Evolutionary conservation across 2,329 filamentous ascomycete genomes (phyloP), one percentile per base, ranked within the genome.

Genomic region (Calycina marina): DNA sequence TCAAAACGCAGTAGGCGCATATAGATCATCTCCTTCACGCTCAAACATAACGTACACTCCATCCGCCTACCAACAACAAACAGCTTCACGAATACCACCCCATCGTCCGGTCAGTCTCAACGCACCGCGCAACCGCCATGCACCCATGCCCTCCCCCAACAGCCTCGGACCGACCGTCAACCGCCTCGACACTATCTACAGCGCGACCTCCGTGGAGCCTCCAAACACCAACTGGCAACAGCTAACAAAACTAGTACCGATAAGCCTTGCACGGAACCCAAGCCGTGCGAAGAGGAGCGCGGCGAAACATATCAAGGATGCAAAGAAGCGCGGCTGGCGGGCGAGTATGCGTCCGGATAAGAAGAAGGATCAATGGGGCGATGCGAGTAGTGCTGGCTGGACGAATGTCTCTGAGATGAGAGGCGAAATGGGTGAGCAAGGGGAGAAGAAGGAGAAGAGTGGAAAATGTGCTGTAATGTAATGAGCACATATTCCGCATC

Each of bases 261-360:
- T 47, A 4, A 34, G 37, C 12, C 25, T 34, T 10, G 18, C 11
- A 10, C 42, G 50, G 47, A 41, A 57, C 20, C 55, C 60, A 22
- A 73, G 69, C 44, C 62, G 71, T 25, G 70, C 70, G 2, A 67
- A 70, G 46, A 58, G 69, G 16, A 72, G 69, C 35, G 71, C 71
- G 4, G 63, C 69, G 6, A 73, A 68, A 53, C 77, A 76, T 42
- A 68, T 76, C 16, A 60, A 65, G 12, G 70, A 75, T 39, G 71
- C 71, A 2, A 70, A 65, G 54, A 62, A 60, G 43, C 61, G 59
- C 18, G 70, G 71, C 1, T 76, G 71, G 69, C 43, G 48, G 35
- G 40, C 44, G n/a, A 49, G 44, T 39, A 41, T 48, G 36, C 40
- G 36, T 29, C 43, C 42, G 18, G 60, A 53, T 31, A 58, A 57